A percentile compares a stretch with the other conserved stretches of the same genome.
Evolutionary conservation across 139 green algal species (phyloP).

Genomic region (Chlamydomonas asymmetrica): DNA sequence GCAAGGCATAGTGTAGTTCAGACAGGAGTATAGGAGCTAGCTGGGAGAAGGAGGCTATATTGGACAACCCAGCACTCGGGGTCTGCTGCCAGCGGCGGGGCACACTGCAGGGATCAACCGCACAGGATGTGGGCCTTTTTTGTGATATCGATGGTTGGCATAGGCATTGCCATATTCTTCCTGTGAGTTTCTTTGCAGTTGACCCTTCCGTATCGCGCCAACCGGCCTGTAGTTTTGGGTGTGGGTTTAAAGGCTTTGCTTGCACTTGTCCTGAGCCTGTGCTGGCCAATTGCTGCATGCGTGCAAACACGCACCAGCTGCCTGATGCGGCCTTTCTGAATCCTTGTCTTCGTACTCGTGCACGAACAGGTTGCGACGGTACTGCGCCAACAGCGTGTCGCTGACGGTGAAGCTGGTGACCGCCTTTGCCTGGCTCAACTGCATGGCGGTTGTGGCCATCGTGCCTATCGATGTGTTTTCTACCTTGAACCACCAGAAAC

Average conservation of each 20-base stretch:
- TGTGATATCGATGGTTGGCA: constrained; percentile 24
- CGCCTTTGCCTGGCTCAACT: constrained; percentile 80
- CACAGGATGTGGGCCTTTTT: constrained; percentile 55
- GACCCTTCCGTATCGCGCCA: background rate
- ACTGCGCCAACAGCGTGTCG: constrained; percentile 58
- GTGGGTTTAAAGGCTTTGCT: background rate
- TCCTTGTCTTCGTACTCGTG: too few relatives aligned
- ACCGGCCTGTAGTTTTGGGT: background rate
- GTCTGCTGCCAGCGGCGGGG: background rate
- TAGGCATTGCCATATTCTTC: constrained; percentile 34
- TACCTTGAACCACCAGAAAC: constrained; percentile 39
- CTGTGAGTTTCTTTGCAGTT: constrained; percentile 34
- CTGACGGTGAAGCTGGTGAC: constrained; percentile 55
- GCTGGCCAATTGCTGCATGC: too few relatives aligned
- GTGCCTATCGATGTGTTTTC: constrained; percentile 84
- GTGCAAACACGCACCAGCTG: background rate
- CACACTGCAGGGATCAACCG: background rate
- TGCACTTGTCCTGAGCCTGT: background rate
- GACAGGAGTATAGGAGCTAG: background rate
- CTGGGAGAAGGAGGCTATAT: background rate
- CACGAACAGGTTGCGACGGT: constrained; percentile 54
- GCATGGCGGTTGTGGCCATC: constrained; percentile 81
- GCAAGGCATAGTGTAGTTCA: background rate
- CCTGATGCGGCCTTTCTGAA: too few relatives aligned
- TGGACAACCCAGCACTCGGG: background rate